A percentile compares a stretch with the other conserved stretches of the same genome.
Conservation (phyloP, 805 yeast species). For the Candida loeiensis region DNA sequence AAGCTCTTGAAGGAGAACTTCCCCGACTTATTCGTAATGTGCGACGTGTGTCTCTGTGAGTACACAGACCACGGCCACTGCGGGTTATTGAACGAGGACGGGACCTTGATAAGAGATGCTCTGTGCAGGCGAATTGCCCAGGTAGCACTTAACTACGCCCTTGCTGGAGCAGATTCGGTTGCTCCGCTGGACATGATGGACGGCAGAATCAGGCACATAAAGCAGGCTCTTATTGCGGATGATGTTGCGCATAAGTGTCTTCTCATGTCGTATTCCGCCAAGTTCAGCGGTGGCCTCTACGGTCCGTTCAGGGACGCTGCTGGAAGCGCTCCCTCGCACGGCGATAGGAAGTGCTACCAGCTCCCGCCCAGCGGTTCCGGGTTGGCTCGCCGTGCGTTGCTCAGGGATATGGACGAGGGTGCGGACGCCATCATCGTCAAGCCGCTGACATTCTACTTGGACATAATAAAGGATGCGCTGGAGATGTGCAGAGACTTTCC, state of each 20-base stretch:
- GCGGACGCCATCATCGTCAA: constrained; percentile 94
- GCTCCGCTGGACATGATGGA: constrained; percentile 99
- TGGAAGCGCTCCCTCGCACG: constrained; percentile 81
- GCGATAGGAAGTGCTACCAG: constrained; percentile 92
- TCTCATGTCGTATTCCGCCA: constrained; percentile 92
- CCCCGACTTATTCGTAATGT: constrained; percentile 82
- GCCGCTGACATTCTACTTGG: constrained; percentile 94
- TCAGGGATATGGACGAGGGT: constrained; percentile 86
- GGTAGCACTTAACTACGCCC: constrained; percentile 92
- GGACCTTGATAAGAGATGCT: constrained; percentile 68
- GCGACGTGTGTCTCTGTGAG: constrained; percentile 96
- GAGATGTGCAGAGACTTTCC: constrained; percentile 81
- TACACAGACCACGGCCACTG: constrained; percentile 98
- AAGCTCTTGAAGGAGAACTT: constrained; percentile 59
- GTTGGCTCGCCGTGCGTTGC: constrained; percentile 85
- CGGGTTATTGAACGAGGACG: constrained; percentile 85
- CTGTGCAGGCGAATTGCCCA: constrained; percentile 85
- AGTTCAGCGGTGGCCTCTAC: constrained; percentile 84
- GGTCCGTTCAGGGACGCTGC: constrained; percentile 99
- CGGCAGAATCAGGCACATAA: constrained; percentile 87
- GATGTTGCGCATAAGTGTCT: constrained; percentile 83
- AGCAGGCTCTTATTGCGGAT: constrained; percentile 74
- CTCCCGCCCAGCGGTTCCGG: constrained; percentile 92
- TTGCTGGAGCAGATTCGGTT: constrained; percentile 92
- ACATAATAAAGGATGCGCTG: constrained; percentile 84